Evolutionary conservation across 768 basidiomycete genomes (phyloP), one percentile per base, ranked within the genome.

Genomic region (Lactarius trivialis): DNA sequence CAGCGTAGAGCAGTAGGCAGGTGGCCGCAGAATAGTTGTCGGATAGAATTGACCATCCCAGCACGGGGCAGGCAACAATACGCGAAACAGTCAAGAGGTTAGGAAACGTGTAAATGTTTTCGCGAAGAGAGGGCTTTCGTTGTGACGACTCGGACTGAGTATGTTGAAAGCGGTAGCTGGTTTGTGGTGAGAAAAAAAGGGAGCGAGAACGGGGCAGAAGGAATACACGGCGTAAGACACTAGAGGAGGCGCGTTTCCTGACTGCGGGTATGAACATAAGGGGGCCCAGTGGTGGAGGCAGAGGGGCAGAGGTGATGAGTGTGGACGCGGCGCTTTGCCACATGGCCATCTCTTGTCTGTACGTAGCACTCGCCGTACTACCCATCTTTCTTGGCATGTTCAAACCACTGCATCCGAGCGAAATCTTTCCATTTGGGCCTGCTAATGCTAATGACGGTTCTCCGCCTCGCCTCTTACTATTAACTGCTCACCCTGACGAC

Each of bases 401-500:
- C 28, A 50, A 32, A 12, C 55, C 61, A 24, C 37, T 32, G 21
- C 55, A 56, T 41, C 24, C 37, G 37, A 34, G 17, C 55, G 12
- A 54, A 32, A 8, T 33, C 30, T 45, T 57, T 45, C 19, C 28
- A 7, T 24, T n/a, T n/a, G 24, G n/a, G 1, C 28, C 21, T 14
- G 15, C 54, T 24, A 24, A 7, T 14, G 15, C 54, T 24, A 24
- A 7, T 39, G 28, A 14, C 17, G 34, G 9, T 7, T 30, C 37
- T 43, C 34, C 61, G 15, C 60, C 52, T 45, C 61, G 68, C 65
- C 70, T 90, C 36, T 76, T 93, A 39, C 72, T 97, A 3, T 73
- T 98, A 50, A 96, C 94, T 0, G 93, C 94, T 30, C 94, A 98
- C 71, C 94, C 94, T 2, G 94, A 97, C 71, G 94, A 98, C 71